Evolutionary conservation across 208 protist genomes (phyloP), one percentile per base, ranked within the genome.

Genomic region (Leishmania major): DNA sequence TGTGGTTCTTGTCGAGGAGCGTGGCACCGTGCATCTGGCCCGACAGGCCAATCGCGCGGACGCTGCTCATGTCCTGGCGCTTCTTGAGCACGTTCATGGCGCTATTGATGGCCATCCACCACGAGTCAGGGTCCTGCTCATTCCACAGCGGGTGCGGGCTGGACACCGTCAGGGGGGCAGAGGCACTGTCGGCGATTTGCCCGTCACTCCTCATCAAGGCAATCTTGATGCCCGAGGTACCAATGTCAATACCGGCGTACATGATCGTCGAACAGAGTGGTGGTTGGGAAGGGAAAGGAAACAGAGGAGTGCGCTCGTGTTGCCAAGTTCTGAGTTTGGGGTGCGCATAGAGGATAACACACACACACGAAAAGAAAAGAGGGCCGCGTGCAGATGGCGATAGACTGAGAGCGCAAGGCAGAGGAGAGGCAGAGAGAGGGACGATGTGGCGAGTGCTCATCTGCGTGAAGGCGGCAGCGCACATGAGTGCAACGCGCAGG

Each of bases 1-100:
- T 83, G 76, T 87, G 77, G 60, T 87, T 35, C 72, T 88, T 91
- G 82, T 89, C 90, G 8, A 96, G 86, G 66, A 96, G 89, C 8
- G 90, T 94, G 28, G 91, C 89, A 11, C 91, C 90, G 83, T 95
- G 93, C 90, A 94, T 93, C 82, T 94, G 89, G 19, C 91, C 91
- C 2, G 90, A 96, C 40, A 95, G 89, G 43, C 91, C 91, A 72
- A 96, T 88, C 22, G 82, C 89, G 67, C 59, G 75, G 67, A 96
- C 88, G 69, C 88, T 40, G 31, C 78, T 76, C 83, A 96, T 80
- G 77, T 95, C 83, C 43, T 92, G 82, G 37, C 89, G 88, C 80
- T 73, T 40, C 59, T 88, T 86, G 43, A 96, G 86, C 78, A 88
- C 80, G 19, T 22, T 51, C 88, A 96, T 92, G 45, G 91, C 87